Conservation (phyloP, 768 basidiomycete genomes). For the Mycena belliarum region DNA sequence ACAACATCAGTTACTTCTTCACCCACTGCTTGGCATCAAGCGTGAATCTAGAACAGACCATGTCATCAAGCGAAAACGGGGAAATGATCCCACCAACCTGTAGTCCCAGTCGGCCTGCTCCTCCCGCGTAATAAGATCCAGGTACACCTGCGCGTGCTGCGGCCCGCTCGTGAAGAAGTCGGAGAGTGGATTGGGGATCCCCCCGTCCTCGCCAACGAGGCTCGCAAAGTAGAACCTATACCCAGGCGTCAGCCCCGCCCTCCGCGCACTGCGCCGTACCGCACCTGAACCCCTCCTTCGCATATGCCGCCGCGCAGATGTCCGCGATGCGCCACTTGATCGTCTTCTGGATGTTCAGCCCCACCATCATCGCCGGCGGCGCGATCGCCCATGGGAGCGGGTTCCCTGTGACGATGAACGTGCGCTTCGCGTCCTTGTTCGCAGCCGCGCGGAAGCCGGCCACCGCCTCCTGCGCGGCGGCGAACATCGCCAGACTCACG, state of each 20-base stretch:
- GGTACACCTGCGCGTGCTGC: constrained; percentile 30
- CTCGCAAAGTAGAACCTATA: constrained; percentile 32
- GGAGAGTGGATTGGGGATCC: constrained; percentile 2
- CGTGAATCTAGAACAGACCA: too few species aligned
- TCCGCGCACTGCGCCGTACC: background rate
- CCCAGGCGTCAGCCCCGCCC: background rate
- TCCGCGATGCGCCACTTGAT: constrained; percentile 25
- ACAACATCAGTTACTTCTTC: too few species aligned
- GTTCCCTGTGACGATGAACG: constrained; percentile 24
- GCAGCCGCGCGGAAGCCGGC: constrained; percentile 13
- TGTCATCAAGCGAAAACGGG: too few species aligned
- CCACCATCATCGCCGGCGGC: constrained; percentile 5
- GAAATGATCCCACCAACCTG: background rate
- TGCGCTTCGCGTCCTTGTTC: constrained; percentile 18
- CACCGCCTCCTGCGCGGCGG: constrained; percentile 22
- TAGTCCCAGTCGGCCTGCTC: constrained; percentile 20
- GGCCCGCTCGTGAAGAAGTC: constrained; percentile 28
- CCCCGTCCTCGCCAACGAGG: constrained; percentile 25
- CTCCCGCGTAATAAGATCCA: constrained; percentile 27
- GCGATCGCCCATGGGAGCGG: constrained; percentile 6
- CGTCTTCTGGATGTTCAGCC: constrained; percentile 28
- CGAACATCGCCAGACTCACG: background rate
- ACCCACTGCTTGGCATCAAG: too few species aligned
- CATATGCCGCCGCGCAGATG: constrained; percentile 22
- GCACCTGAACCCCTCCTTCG: constrained; percentile 26